Conservation (phyloP, 2,329 filamentous ascomycete species). For the Phaeosphaeria sp. region DNA sequence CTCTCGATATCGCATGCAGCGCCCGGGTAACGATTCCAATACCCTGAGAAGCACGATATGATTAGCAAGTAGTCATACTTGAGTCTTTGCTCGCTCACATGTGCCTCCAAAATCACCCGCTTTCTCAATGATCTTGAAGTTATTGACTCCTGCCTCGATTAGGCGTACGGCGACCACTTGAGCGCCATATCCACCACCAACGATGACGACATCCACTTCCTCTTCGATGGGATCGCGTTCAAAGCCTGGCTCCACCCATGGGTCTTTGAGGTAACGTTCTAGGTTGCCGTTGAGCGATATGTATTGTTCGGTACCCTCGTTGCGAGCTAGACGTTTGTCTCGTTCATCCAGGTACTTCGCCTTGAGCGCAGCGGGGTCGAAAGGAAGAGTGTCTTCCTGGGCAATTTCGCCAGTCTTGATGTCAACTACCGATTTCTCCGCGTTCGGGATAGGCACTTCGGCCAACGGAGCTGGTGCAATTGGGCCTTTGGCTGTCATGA, state of each 20-base stretch:
- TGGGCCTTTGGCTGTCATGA: slow-evolving; percentile 18
- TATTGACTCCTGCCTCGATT: slow-evolving; percentile 40
- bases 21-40: slow-evolving; percentile 51
- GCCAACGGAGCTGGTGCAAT: slow-evolving; percentile 19
- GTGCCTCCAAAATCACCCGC: slow-evolving; percentile 56
- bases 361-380: slow-evolving; percentile 33
- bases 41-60: slow-evolving; percentile 24
- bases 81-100: slow-evolving; percentile 43
- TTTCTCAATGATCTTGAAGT: slow-evolving; percentile 52
- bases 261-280: slow-evolving; percentile 33
- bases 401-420: slow-evolving; percentile 22
- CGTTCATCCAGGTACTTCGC: slow-evolving; percentile 38
- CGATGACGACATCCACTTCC: slow-evolving; percentile 42
- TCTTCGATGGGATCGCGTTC: slow-evolving; percentile 34
- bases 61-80: slow-evolving; percentile 28
- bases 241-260: slow-evolving; percentile 36
- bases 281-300: slow-evolving; percentile 33
- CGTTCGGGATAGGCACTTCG: slow-evolving; percentile 23
- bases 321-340: slow-evolving; percentile 34
- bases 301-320: slow-evolving; percentile 38
- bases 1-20: slow-evolving; percentile 38
- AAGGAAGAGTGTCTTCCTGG: slow-evolving; percentile 23
- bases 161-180: slow-evolving; percentile 50
- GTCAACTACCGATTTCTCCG: slow-evolving; percentile 21
- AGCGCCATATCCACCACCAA: slow-evolving; percentile 56